Evolutionary conservation across 2,329 filamentous ascomycete genomes (phyloP), one percentile per base, ranked within the genome.

Genomic region (Balansia obtecta): DNA sequence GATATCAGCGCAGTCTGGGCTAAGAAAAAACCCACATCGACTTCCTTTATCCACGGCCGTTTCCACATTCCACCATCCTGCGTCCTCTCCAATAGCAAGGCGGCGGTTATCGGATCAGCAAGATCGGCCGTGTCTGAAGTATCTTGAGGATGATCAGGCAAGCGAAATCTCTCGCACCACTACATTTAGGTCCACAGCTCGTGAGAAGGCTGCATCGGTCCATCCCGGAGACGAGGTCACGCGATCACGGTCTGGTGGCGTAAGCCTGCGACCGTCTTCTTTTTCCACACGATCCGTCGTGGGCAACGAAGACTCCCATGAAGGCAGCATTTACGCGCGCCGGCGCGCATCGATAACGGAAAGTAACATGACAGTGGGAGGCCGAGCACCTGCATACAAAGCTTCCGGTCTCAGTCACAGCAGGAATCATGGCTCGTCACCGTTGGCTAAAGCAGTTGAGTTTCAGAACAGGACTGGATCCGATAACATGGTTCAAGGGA

Each of bases 31-130:
- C 22, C 65, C 69, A 7, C 71, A 75, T 55, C 72, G 75, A 41
- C 72, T 77, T 10, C 77, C 77, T 5, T 66, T 78, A 8, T 81
- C 78, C 11, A 69, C 74, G 7, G 71, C 70, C 22, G 63, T 77
- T 16, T 68, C 74, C 15, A 65, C 73, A 34, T 37, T 27, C 16
- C 68, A 74, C 53, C 69, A 73, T 45, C 67, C 71, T 16, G 63
- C 67, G 7, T 79, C 76, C 1, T 77, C 77, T 44, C 72, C 77
- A 15, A 70, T 68, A 45, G 55, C 76, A 27, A 64, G 66, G 50
- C 73, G 77, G 38, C 76, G 78, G 22, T 66, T 80, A 39, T 81
- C 78, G 2, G 78, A 82, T 49, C 76, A 77, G 57, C 72, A 76
- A 54, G 76, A 79, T 39, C 69, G 66, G 12, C 64, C 63, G 55